Percentiles rank a stretch among this genome's conserved stretches.
Evolutionary conservation across 805 yeast species (phyloP).

Genomic region (Yarrowia sp.): DNA sequence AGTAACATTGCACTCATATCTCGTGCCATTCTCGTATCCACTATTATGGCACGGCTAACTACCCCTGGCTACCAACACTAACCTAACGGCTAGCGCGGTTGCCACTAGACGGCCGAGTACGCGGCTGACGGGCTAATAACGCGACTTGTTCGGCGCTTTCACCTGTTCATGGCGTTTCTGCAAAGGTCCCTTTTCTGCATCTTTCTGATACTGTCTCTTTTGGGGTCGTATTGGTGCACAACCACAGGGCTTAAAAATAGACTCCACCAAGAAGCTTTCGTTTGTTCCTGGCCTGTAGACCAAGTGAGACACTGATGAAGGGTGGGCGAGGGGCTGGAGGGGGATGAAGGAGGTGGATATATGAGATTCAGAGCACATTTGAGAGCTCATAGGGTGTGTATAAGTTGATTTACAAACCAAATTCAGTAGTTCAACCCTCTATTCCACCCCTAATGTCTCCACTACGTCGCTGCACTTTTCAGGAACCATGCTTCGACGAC

Average conservation of each 20-base stretch:
- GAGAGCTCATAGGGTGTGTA: too few species aligned
- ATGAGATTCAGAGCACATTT: too few species aligned
- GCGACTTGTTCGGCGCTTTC: too few species aligned
- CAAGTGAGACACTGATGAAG: constrained; percentile 6
- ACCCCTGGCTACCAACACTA: constrained; percentile 7
- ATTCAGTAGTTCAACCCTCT: too few species aligned
- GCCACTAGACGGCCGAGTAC: too few species aligned
- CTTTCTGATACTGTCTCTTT: not conserved
- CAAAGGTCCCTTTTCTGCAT: not conserved
- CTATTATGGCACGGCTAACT: not conserved
- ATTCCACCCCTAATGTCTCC: too few species aligned
- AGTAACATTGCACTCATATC: too few species aligned
- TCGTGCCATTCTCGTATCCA: too few species aligned
- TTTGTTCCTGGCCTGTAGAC: constrained; percentile 8
- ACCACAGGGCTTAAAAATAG: not conserved
- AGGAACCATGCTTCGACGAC: constrained; percentile 11
- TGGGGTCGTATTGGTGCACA: constrained; percentile 4
- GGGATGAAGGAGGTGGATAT: not conserved
- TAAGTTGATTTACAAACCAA: too few species aligned
- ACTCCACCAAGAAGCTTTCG: constrained; percentile 1
- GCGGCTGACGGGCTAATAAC: too few species aligned
- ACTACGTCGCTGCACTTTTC: not conserved
- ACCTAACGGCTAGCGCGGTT: not conserved
- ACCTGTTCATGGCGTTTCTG: not conserved
- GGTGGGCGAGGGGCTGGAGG: not conserved